Evolutionary conservation across 225 moss, liverwort and hornwort species (phyloP).

Genomic region (Bryoerythrophyllum caledonicum): DNA sequence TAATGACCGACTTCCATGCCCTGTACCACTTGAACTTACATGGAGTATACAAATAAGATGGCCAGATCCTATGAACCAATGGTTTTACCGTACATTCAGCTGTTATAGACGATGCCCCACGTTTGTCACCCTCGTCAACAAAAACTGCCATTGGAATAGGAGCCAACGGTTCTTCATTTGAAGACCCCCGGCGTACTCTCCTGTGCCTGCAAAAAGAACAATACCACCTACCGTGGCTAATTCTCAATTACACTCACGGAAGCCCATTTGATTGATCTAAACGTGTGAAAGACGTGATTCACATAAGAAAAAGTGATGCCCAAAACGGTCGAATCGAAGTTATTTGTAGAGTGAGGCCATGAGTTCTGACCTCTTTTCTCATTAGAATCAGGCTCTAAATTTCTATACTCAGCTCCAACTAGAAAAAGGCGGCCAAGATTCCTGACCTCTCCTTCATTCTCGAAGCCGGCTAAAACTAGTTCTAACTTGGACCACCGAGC

Average conservation of each 20-base stretch:
- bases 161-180: constrained; percentile 35
- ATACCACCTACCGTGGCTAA: background rate
- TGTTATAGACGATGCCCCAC: constrained; percentile 19
- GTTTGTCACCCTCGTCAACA: constrained; percentile 31
- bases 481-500: no score
- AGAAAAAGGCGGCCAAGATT: no score
- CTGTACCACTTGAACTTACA: background rate
- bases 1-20: background rate
- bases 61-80: background rate
- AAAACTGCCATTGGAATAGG: constrained; percentile 60
- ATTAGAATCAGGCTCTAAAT: no score
- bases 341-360: no score
- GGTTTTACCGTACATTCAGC: constrained; percentile 31
- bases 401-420: no score
- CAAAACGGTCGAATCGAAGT: background rate
- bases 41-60: background rate
- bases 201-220: constrained; percentile 35
- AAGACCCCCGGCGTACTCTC: constrained; percentile 42
- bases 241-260: background rate
- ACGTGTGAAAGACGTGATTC: background rate
- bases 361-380: no score
- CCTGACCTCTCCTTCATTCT: no score
- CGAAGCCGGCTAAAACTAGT: no score
- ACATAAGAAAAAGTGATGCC: background rate
- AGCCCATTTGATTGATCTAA: background rate